Base-by-base conservation (phyloP, 441 rosid species). In the Biscutella auriculata region DNA sequence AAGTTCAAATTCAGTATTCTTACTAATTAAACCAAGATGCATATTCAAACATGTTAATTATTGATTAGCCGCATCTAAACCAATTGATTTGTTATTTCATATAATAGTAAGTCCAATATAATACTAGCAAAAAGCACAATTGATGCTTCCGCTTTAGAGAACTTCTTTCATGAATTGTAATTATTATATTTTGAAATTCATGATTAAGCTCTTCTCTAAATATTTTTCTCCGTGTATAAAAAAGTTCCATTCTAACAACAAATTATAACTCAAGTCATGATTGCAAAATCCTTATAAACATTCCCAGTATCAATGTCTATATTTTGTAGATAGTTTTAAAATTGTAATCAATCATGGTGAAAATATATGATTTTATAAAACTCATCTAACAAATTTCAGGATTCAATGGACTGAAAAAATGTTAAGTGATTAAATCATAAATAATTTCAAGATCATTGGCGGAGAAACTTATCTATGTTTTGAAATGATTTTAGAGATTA, bases 151-250 rank as follows among this genome's bases (percentile, higher is more conserved):
- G 16, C 84, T 79, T 79, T 53, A 69, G 45, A 72, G 74, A 74
- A 71, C 74, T 74, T 76, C 79, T 73, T 78, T 78, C 37, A 78
- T 80, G 69, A 67, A 57, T 52, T 67, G 74, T 72, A 80, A 78
- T 73, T 46, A 82, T 80, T 71, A 11, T 62, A 54, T 30, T 53
- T 46, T 8, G n/a, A 53, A 39, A 40, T 19, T 7, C 72, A 67
- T 60, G 10, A 53, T 53, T 67, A 52, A 53, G 56, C 9, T 66
- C 23, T 27, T 41, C 55, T 23, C 11, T 26, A 50, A 50, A 50
- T 8, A 56, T 0, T 16, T 30, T 11, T 13, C 47, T 47, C 11
- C 6, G n/a, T n/a, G n/a, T n/a, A n/a, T n/a, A 25, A 16, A 16
- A 16, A 25, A 1, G 28, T 47, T 21, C 5, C 2, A 29, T 26